These are phyloP conservation scores for Keqinozyma sinolaborantium DNA, from an alignment of 1,139 yeast genomes.

Conservation along the genomic window DNA sequence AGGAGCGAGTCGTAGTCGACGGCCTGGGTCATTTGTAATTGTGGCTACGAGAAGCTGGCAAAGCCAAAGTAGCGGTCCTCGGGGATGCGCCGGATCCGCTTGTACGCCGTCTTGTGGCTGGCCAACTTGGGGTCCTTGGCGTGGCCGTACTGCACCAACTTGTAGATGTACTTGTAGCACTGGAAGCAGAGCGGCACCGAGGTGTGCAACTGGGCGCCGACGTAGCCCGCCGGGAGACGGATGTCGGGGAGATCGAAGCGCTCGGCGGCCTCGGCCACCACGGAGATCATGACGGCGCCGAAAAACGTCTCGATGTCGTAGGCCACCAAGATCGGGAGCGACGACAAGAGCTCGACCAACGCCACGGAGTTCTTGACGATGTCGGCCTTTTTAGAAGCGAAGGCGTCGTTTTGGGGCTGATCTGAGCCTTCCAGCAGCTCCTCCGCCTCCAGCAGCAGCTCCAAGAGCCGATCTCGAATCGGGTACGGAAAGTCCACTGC, in stretches of 20 bases:
- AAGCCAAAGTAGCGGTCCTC: conserved; percentile 1
- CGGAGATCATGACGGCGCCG: conserved; percentile 29
- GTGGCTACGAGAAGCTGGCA: conserved; percentile 2
- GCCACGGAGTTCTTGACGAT: conserved; percentile 32
- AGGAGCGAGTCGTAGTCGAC: conserved; percentile 3
- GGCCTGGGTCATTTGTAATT: conserved; percentile 3
- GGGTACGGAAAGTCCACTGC: conserved; percentile 38
- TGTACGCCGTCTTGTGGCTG: conserved; percentile 29
- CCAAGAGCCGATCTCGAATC: conserved; percentile 23
- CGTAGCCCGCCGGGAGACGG: conserved; percentile 21
- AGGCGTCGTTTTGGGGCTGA: conserved; percentile 7
- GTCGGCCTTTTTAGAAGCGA: conserved; percentile 24
- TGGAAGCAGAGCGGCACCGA: conserved; percentile 19
- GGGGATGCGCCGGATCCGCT: conserved; percentile 16
- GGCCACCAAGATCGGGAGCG: conserved; percentile 36
- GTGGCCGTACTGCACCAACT: conserved; percentile 24
- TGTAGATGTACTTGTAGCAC: conserved; percentile 32
- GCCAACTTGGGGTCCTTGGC: conserved; percentile 23
- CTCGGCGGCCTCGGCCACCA: conserved; percentile 25
- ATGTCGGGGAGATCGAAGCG: conserved; percentile 15
- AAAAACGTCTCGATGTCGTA: conserved; percentile 33
- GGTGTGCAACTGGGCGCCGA: conserved; percentile 16
- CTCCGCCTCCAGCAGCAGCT: conserved; percentile 11
- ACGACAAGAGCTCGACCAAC: conserved; percentile 37
- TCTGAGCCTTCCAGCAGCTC: conserved; percentile 2